Base-by-base conservation (phyloP, 768 basidiomycete species). In the Cystobasidium tubakii region DNA sequence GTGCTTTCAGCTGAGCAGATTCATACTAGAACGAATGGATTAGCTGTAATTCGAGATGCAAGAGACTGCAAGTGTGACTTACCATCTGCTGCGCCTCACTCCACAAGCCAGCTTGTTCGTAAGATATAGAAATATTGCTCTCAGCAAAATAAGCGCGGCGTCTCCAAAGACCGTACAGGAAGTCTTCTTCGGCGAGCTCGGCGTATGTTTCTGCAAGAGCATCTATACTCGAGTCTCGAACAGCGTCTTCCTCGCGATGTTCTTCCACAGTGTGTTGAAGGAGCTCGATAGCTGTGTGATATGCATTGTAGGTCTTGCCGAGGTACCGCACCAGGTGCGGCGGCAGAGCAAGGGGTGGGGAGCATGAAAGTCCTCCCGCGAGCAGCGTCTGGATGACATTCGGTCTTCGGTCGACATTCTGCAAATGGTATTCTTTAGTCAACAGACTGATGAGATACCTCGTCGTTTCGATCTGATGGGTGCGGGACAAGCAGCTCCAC, bases 41-140 rank as follows among this genome's bases (percentile, higher is more conserved):
- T 9, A 12, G 25, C 12, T 39, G 44, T 4, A 17, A 6, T 42
- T 34, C 15, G 33, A 7, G 34, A 42, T 17, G n/a, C 31, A 65
- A 13, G 1, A 19, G 15, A 9, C 3, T 34, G 63, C 39, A 65
- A 29, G 9, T 65, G 3, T 12, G 54, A 60, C 69, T 57, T 27
- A 71, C 69, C 46, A 88, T 86, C 74, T 84, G 86, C 44, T 90
- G 86, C 0, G 96, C 93, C 78, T 93, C 88, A 34, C 91, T 89
- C 94, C 95, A 99, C 86, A 97, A 89, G 15, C 96, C 96, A 75
- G 90, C 90, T 81, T 99, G 96, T 81, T 99, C 96, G 77, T 89
- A 92, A 1, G 91, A 87, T 27, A 94, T 83, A 1, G 88, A 90
- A 23, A 87, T 85, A 75, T 95, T 96, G 21, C 94, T 97, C 78